Base-by-base conservation (phyloP, 73 alveolate genomes). In the Symbiodinium pilosum region DNA sequence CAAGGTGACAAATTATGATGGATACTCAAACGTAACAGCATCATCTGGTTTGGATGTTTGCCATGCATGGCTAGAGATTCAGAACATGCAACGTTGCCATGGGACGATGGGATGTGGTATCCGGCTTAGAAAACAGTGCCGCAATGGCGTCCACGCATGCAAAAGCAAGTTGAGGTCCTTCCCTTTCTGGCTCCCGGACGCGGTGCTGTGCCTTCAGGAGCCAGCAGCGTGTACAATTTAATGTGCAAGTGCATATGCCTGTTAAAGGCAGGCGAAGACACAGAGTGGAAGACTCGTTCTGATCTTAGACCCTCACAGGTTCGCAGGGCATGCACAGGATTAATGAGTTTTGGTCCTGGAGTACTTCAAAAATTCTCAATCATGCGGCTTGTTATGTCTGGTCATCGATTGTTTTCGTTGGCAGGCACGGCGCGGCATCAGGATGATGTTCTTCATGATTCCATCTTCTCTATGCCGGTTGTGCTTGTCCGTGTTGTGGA, bases 71-170 rank as follows among this genome's bases (percentile, higher is more conserved):
- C 81, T 20, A 64, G 81, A 64, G 81, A 32, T 9, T 4, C 38
- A 64, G 81, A 56, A 28, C 81, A 28, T 28, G 81, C 81, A 38
- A 64, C 30, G 12, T 9, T 64, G 81, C 81, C 81, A 64, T 64
- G 81, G 81, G 81, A 64, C 30, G 81, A 28, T 64, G 81, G 81
- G 81, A 64, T 64, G 81, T 64, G 39, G 81, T 64, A 24, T 26
- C 32, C 73, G 26, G 73, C 73, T 30, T 54, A 54, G 73, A 9
- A n/a, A n/a, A n/a, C n/a, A 54, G 26, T 26, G 32, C 26, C 34
- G 20, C 73, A 6, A 5, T 54, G 73, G 26, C 20, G 73, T 26
- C 73, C 26, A 24, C 73, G 73, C 26, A n/a, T 54, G 73, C 34
- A n/a, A n/a, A 9, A 24, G 12, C 73, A 6, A n/a, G 73, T 30